Conservation (phyloP, 345 rosid genomes). For the Rhodamnia rubescens region DNA sequence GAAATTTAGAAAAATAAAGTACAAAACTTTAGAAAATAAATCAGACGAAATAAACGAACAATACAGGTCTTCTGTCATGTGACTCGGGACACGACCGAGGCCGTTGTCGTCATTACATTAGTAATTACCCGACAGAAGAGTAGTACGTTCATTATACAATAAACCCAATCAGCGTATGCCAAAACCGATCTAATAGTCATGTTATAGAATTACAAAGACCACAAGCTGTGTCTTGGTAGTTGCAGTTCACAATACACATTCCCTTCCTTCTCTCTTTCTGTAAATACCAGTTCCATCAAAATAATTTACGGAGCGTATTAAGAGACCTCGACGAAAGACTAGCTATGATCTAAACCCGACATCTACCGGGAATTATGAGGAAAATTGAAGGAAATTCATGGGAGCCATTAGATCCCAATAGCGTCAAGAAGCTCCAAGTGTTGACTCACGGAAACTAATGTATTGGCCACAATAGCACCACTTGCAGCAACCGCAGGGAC, state of each 20-base stretch:
- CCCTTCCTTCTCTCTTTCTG: not conserved
- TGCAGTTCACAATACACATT: not conserved
- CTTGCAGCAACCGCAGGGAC: conserved; percentile 95
- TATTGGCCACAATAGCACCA: conserved; percentile 88
- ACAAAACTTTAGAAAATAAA: not conserved
- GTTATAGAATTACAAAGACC: not conserved
- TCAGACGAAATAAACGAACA: not conserved
- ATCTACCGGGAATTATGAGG: not conserved
- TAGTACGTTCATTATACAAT: not conserved
- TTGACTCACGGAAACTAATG: conserved; percentile 61
- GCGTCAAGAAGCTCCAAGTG: conserved; percentile 89
- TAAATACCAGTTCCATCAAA: not conserved
- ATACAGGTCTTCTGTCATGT: not conserved
- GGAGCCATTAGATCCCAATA: conserved; percentile 37
- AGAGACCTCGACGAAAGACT: not conserved
- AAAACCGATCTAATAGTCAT: not conserved
- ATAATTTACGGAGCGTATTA: not conserved
- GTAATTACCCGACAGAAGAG: not conserved
- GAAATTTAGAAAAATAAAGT: not conserved
- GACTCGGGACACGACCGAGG: not conserved
- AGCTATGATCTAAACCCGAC: not conserved
- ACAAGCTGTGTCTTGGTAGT: not conserved
- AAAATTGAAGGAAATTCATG: not conserved
- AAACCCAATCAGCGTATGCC: not conserved
- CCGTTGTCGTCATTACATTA: not conserved